Evolutionary conservation across 2,329 filamentous ascomycete species (phyloP).

Genomic region (Colletotrichum sp.): DNA sequence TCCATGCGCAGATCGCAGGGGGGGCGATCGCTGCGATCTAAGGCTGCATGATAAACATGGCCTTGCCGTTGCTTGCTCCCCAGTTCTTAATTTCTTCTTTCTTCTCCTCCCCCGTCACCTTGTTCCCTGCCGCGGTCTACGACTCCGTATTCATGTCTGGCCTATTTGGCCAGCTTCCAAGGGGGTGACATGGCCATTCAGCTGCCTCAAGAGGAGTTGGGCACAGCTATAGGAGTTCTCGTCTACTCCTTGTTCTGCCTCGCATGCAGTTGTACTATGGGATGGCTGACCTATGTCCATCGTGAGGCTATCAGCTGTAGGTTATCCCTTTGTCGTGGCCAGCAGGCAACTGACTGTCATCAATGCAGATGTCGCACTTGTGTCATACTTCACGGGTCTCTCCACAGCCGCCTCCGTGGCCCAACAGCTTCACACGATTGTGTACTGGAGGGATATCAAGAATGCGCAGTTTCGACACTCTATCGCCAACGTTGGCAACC

Average conservation of each 20-base stretch:
- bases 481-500: conserved; percentile 36
- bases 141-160: conserved; percentile 16
- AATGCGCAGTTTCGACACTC: conserved; percentile 41
- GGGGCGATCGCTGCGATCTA: conserved; percentile 3
- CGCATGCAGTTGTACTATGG: conserved; percentile 32
- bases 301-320: conserved; percentile 46
- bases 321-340: conserved; percentile 19
- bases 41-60: conserved; percentile 22
- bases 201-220: conserved; percentile 37
- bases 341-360: background rate
- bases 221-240: conserved; percentile 36
- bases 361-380: conserved; percentile 42
- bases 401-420: conserved; percentile 42
- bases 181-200: conserved; percentile 38
- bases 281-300: conserved; percentile 43
- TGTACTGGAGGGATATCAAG: conserved; percentile 44
- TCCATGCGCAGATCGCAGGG: conserved; percentile 17
- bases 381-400: conserved; percentile 40
- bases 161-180: background rate
- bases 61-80: conserved; percentile 5
- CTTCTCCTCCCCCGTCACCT: background rate
- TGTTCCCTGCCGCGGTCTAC: conserved; percentile 1
- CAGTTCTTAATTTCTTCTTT: conserved; percentile 15
- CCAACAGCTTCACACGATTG: conserved; percentile 48
- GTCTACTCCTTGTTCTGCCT: conserved; percentile 40